These are phyloP conservation scores for Saprolegnia diclina DNA, from an alignment of 352 stramenopile species.

Conservation along the genomic window DNA sequence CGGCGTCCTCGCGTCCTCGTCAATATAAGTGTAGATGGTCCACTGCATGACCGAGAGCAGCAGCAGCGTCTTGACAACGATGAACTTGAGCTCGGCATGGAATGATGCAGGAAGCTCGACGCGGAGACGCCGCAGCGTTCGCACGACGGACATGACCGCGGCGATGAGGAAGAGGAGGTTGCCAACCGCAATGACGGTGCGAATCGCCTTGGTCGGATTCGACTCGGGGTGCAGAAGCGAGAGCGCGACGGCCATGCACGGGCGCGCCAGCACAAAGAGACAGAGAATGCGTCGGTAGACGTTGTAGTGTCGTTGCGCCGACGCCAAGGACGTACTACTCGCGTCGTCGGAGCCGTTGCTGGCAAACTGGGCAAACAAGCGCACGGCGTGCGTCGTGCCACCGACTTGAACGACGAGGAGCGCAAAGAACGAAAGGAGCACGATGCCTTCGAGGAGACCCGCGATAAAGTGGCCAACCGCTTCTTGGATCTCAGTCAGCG, in stretches of 20 bases:
- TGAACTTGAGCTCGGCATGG: not conserved
- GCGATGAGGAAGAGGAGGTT: not conserved
- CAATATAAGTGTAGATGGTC: not conserved
- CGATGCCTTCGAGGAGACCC: not conserved
- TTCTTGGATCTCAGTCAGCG: not conserved
- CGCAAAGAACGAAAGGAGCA: not conserved
- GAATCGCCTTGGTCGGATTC: not conserved
- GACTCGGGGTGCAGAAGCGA: not conserved
- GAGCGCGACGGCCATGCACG: not conserved
- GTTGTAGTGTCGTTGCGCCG: not conserved
- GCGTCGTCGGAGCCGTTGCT: not conserved
- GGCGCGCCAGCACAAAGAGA: not conserved
- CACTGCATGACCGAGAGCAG: not conserved
- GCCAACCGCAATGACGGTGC: not conserved
- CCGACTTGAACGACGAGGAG: conserved; percentile 8
- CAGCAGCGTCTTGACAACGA: not conserved
- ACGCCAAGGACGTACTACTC: not conserved
- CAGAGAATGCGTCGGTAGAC: not conserved
- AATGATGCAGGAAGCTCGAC: not conserved
- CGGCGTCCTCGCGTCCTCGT: not conserved
- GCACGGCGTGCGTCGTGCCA: not conserved
- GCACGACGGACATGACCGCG: not conserved
- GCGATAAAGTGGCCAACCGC: not conserved
- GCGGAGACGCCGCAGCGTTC: not conserved
- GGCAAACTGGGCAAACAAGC: conserved; percentile 4